Percentiles rank a stretch among this genome's conserved stretches.
These are phyloP conservation scores for Chaetomium globosum DNA, from an alignment of 2,329 filamentous ascomycete species.

Conservation along the genomic window DNA sequence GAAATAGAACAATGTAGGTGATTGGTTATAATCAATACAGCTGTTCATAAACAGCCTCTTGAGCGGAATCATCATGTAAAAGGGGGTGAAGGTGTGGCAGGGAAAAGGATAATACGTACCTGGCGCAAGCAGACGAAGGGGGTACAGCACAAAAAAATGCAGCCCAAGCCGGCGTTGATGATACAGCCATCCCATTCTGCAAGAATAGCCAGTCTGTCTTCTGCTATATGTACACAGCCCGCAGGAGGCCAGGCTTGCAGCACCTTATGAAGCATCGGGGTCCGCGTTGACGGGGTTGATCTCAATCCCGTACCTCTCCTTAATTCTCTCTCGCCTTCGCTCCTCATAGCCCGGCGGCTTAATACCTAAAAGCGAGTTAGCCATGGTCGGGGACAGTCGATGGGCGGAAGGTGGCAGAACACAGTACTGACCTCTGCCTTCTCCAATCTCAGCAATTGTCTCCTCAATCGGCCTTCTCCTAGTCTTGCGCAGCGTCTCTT, in stretches of 20 bases:
- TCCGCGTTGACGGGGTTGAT: constrained; percentile 67
- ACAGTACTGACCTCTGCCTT: constrained; percentile 73
- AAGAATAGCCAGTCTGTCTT: constrained; percentile 27
- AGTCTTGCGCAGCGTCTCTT: constrained; percentile 72
- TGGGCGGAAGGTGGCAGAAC: background rate
- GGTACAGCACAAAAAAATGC: background rate
- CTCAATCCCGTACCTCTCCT: constrained; percentile 86
- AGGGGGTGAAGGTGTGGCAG: background rate
- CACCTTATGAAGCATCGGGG: constrained; percentile 35
- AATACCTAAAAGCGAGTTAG: constrained; percentile 62
- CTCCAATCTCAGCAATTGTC: constrained; percentile 78
- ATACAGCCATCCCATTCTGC: constrained; percentile 32
- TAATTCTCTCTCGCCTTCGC: constrained; percentile 76
- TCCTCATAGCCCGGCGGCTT: constrained; percentile 81
- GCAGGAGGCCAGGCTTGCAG: constrained; percentile 7
- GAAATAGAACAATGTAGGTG: constrained; percentile 32
- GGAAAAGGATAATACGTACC: constrained; percentile 15
- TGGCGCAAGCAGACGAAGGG: background rate
- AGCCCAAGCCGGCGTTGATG: constrained; percentile 4
- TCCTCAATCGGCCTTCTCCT: constrained; percentile 75
- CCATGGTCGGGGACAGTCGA: background rate
- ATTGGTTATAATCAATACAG: constrained; percentile 24
- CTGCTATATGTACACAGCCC: constrained; percentile 35
- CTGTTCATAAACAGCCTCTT: constrained; percentile 33
- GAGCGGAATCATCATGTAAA: constrained; percentile 30